phyloP scores from a whole-genome alignment of 495 filamentous ascomycete genomes.

The Achaetomiella virescens region DNA sequence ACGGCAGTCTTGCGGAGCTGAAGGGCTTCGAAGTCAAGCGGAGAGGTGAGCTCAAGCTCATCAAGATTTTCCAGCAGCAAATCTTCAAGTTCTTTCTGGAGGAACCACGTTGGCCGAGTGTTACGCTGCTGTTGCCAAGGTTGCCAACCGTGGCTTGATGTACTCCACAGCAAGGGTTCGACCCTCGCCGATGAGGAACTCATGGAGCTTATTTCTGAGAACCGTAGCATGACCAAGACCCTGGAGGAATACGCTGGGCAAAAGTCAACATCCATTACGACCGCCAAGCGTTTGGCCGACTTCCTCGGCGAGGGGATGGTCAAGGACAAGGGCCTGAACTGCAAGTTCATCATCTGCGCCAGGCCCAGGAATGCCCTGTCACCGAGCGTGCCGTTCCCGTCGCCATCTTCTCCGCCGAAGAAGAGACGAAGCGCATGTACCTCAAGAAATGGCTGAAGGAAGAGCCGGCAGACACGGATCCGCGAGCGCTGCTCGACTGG shows the following conservation, averaged over 20 bases:
- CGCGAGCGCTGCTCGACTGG: constrained; percentile 85
- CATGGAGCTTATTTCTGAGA: constrained; percentile 98
- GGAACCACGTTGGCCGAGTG: constrained; percentile 75
- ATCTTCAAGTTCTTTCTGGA: constrained; percentile 99
- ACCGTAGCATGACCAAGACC: constrained; percentile 94
- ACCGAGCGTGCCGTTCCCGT: constrained; percentile 93
- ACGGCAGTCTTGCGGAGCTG: constrained; percentile 91
- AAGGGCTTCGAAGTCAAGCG: constrained; percentile 99
- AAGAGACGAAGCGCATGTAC: constrained; percentile 79
- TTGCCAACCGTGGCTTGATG: constrained; percentile 96
- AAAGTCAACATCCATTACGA: constrained; percentile 97
- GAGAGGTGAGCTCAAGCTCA: constrained; percentile 95
- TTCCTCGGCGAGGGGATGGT: constrained; percentile 98
- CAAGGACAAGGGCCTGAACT: constrained; percentile 97
- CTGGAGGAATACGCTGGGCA: constrained; percentile 91
- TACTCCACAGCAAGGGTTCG: constrained; percentile 75
- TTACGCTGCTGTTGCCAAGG: constrained; percentile 84
- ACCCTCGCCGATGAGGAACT: constrained; percentile 94
- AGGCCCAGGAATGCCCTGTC: constrained; percentile 79
- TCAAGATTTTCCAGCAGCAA: constrained; percentile 99
- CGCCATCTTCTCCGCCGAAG: constrained; percentile 93
- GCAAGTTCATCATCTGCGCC: constrained; percentile 96
- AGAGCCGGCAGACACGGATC: constrained; percentile 89
- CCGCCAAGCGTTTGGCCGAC: constrained; percentile 89
- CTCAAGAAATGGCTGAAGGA: constrained; percentile 92